phyloP scores from a whole-genome alignment of 306 rosid species.

The Hippophae tibetana region DNA sequence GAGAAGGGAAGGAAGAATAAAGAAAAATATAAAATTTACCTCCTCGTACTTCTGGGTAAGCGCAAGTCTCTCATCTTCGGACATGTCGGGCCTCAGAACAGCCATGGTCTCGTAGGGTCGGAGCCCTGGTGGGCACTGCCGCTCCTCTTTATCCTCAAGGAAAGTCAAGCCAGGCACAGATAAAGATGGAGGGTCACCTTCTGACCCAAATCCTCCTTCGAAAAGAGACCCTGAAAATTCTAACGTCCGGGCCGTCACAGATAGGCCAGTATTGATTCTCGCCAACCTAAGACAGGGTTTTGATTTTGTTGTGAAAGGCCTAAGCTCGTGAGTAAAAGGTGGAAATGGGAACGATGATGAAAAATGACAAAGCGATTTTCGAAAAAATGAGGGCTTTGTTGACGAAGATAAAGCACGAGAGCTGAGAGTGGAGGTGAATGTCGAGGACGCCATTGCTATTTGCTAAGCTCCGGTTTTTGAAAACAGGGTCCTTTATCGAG shows the following conservation, averaged over 20 bases:
- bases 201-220: constrained; percentile 62
- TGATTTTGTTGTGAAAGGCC: constrained; percentile 18
- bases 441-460: constrained; percentile 50
- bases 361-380: constrained; percentile 12
- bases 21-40: constrained; percentile 22
- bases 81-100: constrained; percentile 69
- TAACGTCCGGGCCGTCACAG: constrained; percentile 42
- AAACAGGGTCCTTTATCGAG: too few species aligned
- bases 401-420: constrained; percentile 18
- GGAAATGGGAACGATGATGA: constrained; percentile 14
- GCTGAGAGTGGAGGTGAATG: constrained; percentile 33
- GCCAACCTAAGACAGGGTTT: constrained; percentile 2
- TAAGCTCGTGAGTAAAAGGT: constrained; percentile 17
- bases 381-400: constrained; percentile 15
- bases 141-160: constrained; percentile 82
- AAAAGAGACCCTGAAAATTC: constrained; percentile 66
- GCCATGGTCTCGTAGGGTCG: constrained; percentile 62
- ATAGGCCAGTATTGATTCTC: constrained; percentile 7
- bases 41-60: constrained; percentile 80
- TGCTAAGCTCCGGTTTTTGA: too few species aligned
- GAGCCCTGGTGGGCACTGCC: constrained; percentile 69
- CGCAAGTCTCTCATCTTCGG: constrained; percentile 58
- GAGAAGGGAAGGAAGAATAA: neutral
- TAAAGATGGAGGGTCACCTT: constrained; percentile 41
- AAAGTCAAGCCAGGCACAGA: constrained; percentile 33